These are phyloP conservation scores for Cruciata laevipes DNA, from an alignment of 257 asterid genomes.

Conservation along the genomic window DNA sequence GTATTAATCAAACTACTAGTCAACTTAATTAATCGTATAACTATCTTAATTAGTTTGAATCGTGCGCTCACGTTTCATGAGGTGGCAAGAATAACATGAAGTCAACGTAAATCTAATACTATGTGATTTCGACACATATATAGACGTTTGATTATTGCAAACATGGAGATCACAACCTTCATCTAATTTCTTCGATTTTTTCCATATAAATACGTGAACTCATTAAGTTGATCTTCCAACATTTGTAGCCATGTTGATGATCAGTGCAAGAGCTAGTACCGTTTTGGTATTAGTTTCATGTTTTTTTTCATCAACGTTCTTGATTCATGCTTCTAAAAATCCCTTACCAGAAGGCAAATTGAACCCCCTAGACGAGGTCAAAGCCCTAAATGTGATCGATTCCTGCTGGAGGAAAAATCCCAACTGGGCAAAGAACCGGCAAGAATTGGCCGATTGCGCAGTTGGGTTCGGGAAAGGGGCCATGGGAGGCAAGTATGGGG, in stretches of 20 bases:
- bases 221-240: not conserved
- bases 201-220: not conserved
- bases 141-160: not conserved
- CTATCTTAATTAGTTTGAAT: not conserved
- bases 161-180: constrained; percentile 1
- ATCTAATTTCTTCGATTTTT: not conserved
- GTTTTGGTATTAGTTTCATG: not conserved
- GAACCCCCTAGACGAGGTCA: not conserved
- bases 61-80: not conserved
- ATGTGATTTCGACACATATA: not conserved
- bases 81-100: not conserved
- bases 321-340: not conserved
- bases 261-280: not conserved
- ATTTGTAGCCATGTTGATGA: not conserved
- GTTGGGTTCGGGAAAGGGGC: constrained; percentile 19
- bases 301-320: not conserved
- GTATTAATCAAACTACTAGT: not conserved
- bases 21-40: not conserved
- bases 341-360: not conserved
- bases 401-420: constrained; percentile 21
- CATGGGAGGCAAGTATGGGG: constrained; percentile 21
- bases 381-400: constrained; percentile 2
- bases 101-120: not conserved
- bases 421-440: constrained; percentile 19
- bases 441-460: constrained; percentile 16